Evolutionary conservation across 1,284 basidiomycete species (phyloP).

Genomic region (Leccinum subfulvum): DNA sequence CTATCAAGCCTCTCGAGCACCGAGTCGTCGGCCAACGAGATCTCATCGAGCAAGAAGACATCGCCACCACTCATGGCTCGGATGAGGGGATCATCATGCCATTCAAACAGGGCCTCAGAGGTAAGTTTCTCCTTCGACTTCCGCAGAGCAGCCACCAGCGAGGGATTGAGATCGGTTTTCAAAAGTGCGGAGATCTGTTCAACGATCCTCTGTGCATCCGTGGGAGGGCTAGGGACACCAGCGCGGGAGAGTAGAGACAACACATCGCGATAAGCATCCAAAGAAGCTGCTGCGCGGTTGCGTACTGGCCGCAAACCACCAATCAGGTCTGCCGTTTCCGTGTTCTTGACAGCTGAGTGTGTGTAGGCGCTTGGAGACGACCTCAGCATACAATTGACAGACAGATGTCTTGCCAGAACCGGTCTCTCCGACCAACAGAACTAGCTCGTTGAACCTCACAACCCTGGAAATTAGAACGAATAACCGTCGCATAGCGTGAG

Average conservation of each 20-base stretch:
- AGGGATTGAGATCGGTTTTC: slow-evolving; percentile 30
- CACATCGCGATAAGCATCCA: slow-evolving; percentile 47
- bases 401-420: slow-evolving; percentile 98
- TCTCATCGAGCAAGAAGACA: slow-evolving; percentile 93
- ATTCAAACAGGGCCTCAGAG: slow-evolving; percentile 85
- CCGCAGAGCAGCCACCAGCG: slow-evolving; percentile 37
- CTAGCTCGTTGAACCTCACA: slow-evolving; percentile 88
- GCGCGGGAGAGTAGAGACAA: slow-evolving; percentile 40
- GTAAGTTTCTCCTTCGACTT: slow-evolving; percentile 45
- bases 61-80: slow-evolving; percentile 88
- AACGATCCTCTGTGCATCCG: slow-evolving; percentile 38
- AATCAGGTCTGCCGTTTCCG: slow-evolving; percentile 95
- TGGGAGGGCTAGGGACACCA: slow-evolving; percentile 36
- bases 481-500: slow-evolving; percentile 87
- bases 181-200: slow-evolving; percentile 37
- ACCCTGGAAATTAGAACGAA: slow-evolving; percentile 85
- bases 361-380: slow-evolving; percentile 62
- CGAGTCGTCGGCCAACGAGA: slow-evolving; percentile 97
- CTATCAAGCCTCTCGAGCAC: slow-evolving; percentile 97
- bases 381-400: slow-evolving; percentile 85
- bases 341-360: slow-evolving; percentile 97
- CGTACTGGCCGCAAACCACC: slow-evolving; percentile 92
- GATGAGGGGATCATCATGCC: slow-evolving; percentile 94
- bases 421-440: slow-evolving; percentile 97
- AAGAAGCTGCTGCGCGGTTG: slow-evolving; percentile 59